These are phyloP conservation scores for Mycena metata DNA, from an alignment of 768 basidiomycete species.

Conservation along the genomic window DNA sequence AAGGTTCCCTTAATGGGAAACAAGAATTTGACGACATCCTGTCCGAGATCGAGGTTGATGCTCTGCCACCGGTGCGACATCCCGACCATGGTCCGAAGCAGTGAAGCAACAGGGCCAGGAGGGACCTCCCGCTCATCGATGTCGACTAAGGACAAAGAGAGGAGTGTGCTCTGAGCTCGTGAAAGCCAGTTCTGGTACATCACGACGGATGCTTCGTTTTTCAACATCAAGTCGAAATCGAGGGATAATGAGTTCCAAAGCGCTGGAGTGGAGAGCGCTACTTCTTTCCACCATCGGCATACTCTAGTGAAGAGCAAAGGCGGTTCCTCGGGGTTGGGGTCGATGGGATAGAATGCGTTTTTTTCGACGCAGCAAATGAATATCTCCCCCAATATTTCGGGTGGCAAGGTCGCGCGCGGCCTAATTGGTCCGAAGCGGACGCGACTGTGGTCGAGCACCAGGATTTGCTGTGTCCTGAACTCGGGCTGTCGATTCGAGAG, in stretches of 20 bases:
- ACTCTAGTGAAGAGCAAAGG: constrained; percentile 35
- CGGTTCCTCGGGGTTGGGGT: constrained; percentile 18
- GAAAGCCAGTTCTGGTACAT: not conserved
- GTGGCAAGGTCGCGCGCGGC: not conserved
- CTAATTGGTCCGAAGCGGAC: too few species aligned
- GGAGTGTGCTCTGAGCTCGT: not conserved
- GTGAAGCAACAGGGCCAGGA: too few species aligned
- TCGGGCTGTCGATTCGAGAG: too few species aligned
- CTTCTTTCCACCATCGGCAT: constrained; percentile 28
- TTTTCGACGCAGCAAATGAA: constrained; percentile 33
- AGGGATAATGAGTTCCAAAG: constrained; percentile 33
- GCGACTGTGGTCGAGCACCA: too few species aligned
- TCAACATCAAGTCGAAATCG: not conserved
- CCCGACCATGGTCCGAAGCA: not conserved
- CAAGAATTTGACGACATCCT: not conserved
- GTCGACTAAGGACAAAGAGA: not conserved
- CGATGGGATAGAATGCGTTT: constrained; percentile 27
- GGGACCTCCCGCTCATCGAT: too few species aligned
- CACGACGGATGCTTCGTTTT: not conserved
- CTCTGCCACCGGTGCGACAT: constrained; percentile 5
- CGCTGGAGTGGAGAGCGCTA: constrained; percentile 24
- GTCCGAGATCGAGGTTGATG: not conserved
- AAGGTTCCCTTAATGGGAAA: not conserved
- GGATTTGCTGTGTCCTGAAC: too few species aligned
- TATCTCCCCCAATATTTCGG: constrained; percentile 21